phyloP scores from a whole-genome alignment of 2,329 filamentous ascomycete species.

The Colletotrichum sp. region DNA sequence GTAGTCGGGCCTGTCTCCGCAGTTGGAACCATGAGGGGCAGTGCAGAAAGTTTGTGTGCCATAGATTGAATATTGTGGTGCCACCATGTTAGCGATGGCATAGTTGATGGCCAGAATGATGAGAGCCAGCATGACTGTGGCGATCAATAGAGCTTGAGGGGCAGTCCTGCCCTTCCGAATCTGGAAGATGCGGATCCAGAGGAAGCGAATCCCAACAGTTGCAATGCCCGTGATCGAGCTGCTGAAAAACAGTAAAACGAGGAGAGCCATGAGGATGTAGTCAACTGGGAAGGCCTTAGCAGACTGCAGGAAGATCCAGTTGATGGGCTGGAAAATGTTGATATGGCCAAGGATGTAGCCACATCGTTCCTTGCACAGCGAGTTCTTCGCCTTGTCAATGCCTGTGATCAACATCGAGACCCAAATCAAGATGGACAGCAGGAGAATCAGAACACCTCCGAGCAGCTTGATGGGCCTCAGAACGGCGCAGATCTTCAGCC shows the following conservation, averaged over 20 bases:
- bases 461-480: slow-evolving; percentile 90
- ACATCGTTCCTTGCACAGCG: slow-evolving; percentile 86
- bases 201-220: slow-evolving; percentile 88
- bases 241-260: slow-evolving; percentile 87
- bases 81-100: slow-evolving; percentile 89
- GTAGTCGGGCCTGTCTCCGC: slow-evolving; percentile 70
- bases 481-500: slow-evolving; percentile 81
- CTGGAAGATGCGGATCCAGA: slow-evolving; percentile 93
- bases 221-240: slow-evolving; percentile 88
- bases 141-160: slow-evolving; percentile 89
- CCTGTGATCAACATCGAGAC: slow-evolving; percentile 93
- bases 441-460: slow-evolving; percentile 78
- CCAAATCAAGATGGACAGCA: slow-evolving; percentile 79
- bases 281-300: slow-evolving; percentile 89
- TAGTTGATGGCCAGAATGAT: slow-evolving; percentile 94
- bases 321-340: slow-evolving; percentile 94
- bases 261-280: slow-evolving; percentile 84
- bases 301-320: slow-evolving; percentile 84
- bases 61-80: slow-evolving; percentile 92
- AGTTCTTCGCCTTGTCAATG: slow-evolving; percentile 97
- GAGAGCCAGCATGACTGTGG: slow-evolving; percentile 88
- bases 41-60: slow-evolving; percentile 95
- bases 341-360: slow-evolving; percentile 89
- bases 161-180: slow-evolving; percentile 88
- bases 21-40: slow-evolving; percentile 72